Base-by-base conservation (phyloP, 345 rosid species). In the Adansonia digitata region DNA sequence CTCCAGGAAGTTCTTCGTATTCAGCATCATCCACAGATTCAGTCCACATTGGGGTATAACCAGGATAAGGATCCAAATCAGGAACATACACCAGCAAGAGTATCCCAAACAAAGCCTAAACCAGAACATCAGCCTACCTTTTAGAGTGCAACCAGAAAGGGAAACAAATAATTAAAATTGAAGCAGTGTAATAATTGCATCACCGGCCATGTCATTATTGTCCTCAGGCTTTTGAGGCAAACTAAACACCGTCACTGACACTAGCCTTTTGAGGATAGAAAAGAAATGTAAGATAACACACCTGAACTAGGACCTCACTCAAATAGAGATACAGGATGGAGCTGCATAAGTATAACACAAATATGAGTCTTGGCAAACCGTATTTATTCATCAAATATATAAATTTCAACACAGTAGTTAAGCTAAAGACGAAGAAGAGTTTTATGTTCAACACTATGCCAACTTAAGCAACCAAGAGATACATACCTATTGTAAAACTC, bases 1-100 rank as follows among this genome's bases (percentile, higher is more conserved):
- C 97, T 67, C 88, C 94, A 72, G 98, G 89, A 74, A 95, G 96
- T 81, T 89, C 98, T 81, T 90, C 93, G 84, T 95, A 95, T 78
- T 85, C 99, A 78, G 80, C 79, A 75, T 90, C 90, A 27, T 86
- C 97, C 20, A 78, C 71, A 53, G 80, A 80, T 76, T 91, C 94
- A 79, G 79, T 72, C 24, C 71, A 69, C 81, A 87, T 31, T 51
- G 91, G 90, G 61, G 92, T 85, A 82, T 95, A 95, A 79, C 98
- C 97, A 84, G 97, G 90, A 73, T 89, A 85, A 76, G 97, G 94
- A 76, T 91, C 98, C 98, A 91, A 79, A 79, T 85, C 77, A 73
- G 99, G 99, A 77, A 91, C 69, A 82, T 90, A 80, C 70, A 88
- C 88, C 76, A 93, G 81, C 82, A 93, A 74, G 78, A 95, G 94